Evolutionary conservation across 495 filamentous ascomycete genomes (phyloP), one percentile per base, ranked within the genome.

Genomic region (Talaromyces stipitatus): DNA sequence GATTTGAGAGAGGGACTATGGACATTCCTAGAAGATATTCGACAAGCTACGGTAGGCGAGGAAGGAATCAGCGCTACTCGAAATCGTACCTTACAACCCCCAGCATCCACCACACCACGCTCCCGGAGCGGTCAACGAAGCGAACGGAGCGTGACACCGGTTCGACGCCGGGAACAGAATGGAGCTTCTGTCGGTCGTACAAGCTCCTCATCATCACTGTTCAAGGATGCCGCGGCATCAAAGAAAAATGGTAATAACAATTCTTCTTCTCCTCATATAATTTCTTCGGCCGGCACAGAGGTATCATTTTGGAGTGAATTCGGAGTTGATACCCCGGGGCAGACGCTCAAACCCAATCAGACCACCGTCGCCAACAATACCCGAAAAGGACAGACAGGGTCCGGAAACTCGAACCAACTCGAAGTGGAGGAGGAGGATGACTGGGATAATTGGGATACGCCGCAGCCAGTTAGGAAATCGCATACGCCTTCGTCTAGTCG

Each of bases 1-100:
- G 94, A 95, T 68, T 81, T 98, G 63, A 85, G 85, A 60, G 84
- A 91, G 38, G 94, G 94, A 0, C 73, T 97, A n/a, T 94, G 90
- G 90, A 96, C 90, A 12, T 98, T 97, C 68, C 80, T 97, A 59
- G 94, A 97, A 65, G 94, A 97, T 69, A 80, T 98, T 24, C 79
- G 91, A 60, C 94, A 98, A 72, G 94, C 90, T 12, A 95, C 94
- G 2, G 89, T 97, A 11, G 94, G 92, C 36, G 94, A 97, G 28
- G 94, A 97, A 69, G 88, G 82, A 10, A 83, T 90, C 57, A 83
- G 76, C 54, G 85, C 80, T 36, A 78, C 74, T 16, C 74, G 73
- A 61, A 70, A 72, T 30, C 64, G 75, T 33, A 70, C 65, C 51
- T 64, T 70, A 58, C 67, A 71, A 52, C 58, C 69, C 24, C 26